A percentile compares a stretch with the other conserved stretches of the same genome.
phyloP scores from a whole-genome alignment of 75 land plant species.

The Cupressus sempervirens region DNA sequence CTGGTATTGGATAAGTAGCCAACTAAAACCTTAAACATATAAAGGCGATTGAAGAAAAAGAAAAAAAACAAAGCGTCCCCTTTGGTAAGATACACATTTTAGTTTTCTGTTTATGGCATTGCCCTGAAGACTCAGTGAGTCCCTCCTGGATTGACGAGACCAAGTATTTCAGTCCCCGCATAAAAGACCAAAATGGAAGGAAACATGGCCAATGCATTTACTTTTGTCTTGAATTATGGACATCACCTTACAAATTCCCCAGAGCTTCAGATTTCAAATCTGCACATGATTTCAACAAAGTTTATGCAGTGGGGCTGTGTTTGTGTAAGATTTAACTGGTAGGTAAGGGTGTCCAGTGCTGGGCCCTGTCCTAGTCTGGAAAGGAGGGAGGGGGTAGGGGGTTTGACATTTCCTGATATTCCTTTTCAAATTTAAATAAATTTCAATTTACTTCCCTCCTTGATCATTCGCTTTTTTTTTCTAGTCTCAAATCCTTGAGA shows the following conservation, averaged over 20 bases:
- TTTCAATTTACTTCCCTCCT: not conserved
- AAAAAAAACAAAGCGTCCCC: too few relatives aligned
- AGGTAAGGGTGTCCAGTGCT: not conserved
- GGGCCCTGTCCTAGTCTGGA: not conserved
- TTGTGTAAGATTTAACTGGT: not conserved
- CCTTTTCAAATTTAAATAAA: not conserved
- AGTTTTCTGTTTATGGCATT: too few relatives aligned
- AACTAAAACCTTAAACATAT: too few relatives aligned
- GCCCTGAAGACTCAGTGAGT: not conserved
- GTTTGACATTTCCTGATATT: not conserved
- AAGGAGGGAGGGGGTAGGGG: not conserved
- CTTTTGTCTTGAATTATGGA: not conserved
- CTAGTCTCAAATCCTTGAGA: not conserved
- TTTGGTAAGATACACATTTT: too few relatives aligned
- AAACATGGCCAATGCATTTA: not conserved
- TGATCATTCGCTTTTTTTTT: not conserved
- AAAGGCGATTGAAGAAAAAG: too few relatives aligned
- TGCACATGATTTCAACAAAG: not conserved
- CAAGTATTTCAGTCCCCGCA: not conserved
- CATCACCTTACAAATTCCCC: not conserved
- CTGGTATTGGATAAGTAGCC: too few relatives aligned
- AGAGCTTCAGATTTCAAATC: not conserved
- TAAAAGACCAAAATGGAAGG: not conserved
- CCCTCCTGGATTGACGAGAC: not conserved
- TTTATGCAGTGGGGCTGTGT: not conserved